A percentile compares a stretch with the other conserved stretches of the same genome.
Evolutionary conservation across 1,284 basidiomycete genomes (phyloP).

Genomic region (Trametes versicolor): DNA sequence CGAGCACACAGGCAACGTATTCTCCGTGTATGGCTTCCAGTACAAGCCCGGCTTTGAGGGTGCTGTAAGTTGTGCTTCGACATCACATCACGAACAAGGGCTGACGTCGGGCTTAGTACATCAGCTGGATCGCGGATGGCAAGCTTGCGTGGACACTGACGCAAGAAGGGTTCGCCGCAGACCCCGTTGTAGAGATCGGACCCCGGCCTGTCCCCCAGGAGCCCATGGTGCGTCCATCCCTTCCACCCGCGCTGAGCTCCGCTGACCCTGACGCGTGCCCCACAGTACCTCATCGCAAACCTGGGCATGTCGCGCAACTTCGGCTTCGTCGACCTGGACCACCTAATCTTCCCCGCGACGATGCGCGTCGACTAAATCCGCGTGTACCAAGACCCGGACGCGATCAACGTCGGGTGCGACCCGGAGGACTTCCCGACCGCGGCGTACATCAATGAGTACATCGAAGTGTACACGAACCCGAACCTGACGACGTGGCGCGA

Average conservation of each 20-base stretch:
- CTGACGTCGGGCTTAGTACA: constrained; percentile 62
- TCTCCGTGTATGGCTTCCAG: neutral
- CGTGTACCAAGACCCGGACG: constrained; percentile 55
- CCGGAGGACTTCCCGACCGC: constrained; percentile 81
- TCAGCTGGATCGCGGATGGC: constrained; percentile 78
- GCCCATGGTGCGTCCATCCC: neutral
- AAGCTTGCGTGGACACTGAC: constrained; percentile 80
- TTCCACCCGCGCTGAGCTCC: neutral
- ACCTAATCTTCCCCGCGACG: constrained; percentile 72
- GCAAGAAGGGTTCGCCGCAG: constrained; percentile 61
- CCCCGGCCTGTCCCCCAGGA: constrained; percentile 4
- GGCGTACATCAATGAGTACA: constrained; percentile 69
- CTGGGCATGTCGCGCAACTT: constrained; percentile 86
- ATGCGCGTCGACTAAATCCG: constrained; percentile 88
- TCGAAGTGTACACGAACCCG: constrained; percentile 50
- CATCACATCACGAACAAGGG: constrained; percentile 14
- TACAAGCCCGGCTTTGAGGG: constrained; percentile 4
- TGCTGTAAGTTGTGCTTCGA: neutral
- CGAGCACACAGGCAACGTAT: neutral
- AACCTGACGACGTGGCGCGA: constrained; percentile 50
- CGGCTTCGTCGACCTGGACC: constrained; percentile 69
- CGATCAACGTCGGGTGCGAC: constrained; percentile 85
- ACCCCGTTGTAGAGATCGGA: neutral
- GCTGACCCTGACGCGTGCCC: constrained; percentile 12
- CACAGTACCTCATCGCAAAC: constrained; percentile 66